phyloP scores from a whole-genome alignment of 2,329 filamentous ascomycete species.

The Aspergillus ochraceus region DNA sequence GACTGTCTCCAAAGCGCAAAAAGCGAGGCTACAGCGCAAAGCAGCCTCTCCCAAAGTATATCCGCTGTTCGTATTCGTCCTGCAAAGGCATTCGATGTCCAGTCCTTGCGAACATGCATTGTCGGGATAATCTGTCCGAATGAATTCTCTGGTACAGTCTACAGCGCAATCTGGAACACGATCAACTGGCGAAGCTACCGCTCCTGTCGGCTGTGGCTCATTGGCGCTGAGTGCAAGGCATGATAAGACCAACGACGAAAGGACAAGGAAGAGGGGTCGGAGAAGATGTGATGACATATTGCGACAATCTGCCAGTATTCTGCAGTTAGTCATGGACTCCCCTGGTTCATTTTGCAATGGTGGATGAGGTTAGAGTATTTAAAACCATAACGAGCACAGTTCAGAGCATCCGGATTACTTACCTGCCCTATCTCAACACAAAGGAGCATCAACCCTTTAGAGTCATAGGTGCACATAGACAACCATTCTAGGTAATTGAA shows the following conservation, averaged over 20 bases:
- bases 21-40: slow-evolving; percentile 64
- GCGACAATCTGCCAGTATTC: slow-evolving; percentile 24
- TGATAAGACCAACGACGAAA: slow-evolving; percentile 22
- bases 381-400: not conserved
- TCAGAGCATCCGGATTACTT: not conserved
- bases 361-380: not conserved
- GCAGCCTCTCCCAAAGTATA: slow-evolving; percentile 73
- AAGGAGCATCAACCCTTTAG: slow-evolving; percentile 24
- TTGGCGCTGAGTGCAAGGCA: slow-evolving; percentile 24
- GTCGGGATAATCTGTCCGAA: slow-evolving; percentile 59
- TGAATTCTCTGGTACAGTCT: slow-evolving; percentile 62
- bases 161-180: slow-evolving; percentile 61
- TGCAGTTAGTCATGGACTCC: not conserved
- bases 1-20: slow-evolving; percentile 53
- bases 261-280: slow-evolving; percentile 27
- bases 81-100: slow-evolving; percentile 65
- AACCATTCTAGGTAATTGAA: slow-evolving; percentile 22
- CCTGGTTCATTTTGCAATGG: not conserved
- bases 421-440: slow-evolving; percentile 19
- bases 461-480: slow-evolving; percentile 20
- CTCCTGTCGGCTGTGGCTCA: slow-evolving; percentile 18
- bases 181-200: slow-evolving; percentile 33
- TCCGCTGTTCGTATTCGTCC: slow-evolving; percentile 57
- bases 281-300: slow-evolving; percentile 36
- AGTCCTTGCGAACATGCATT: slow-evolving; percentile 51